Evolutionary conservation across 106 monocot species (phyloP), one percentile per base, ranked within the genome.

Genomic region (Allium fistulosum): DNA sequence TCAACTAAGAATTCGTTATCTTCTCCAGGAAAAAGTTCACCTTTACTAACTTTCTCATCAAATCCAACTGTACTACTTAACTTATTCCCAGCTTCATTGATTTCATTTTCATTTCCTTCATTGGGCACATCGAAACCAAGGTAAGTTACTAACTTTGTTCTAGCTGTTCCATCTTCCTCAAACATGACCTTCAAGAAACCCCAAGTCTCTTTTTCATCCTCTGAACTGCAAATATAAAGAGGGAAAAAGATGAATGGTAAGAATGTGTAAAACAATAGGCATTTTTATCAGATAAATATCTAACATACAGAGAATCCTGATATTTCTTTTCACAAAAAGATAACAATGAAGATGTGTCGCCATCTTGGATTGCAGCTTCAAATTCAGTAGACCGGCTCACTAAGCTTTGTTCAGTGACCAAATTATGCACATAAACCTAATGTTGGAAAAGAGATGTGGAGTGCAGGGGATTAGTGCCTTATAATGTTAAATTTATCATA

Each of bases 131-230:
- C 67, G 67, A 99, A 99, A 80, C 99, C 99, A 69, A 99, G 85
- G 78, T 99, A 90, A 79, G 77, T 65, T 62, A 99, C 79, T 56
- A 99, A 71, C 16, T 99, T 90, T 57, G 99, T 76, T 74, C 93
- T 87, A 48, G 93, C 87, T 59, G 82, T 84, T 66, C 90, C 99
- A 56, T 93, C 97, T 80, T 99, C 93, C 79, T 87, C 99, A 87
- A 93, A 90, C 99, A 99, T 93, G 53, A 99, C 90, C 72, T 85
- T 93, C 77, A 99, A 83, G 61, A 99, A 99, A 49, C 79, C 72
- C 99, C 99, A 99, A 37, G 79, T 82, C 80, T 99, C 99, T 71
- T 65, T 90, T 53, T 99, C 99, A 51, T 99, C 90, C 27, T 76
- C 82, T 74, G 78, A 82, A 75, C 97, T 99, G 74, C 69, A 28